phyloP scores from a whole-genome alignment of 495 filamentous ascomycete genomes.

The Penicillium cinerascens region DNA sequence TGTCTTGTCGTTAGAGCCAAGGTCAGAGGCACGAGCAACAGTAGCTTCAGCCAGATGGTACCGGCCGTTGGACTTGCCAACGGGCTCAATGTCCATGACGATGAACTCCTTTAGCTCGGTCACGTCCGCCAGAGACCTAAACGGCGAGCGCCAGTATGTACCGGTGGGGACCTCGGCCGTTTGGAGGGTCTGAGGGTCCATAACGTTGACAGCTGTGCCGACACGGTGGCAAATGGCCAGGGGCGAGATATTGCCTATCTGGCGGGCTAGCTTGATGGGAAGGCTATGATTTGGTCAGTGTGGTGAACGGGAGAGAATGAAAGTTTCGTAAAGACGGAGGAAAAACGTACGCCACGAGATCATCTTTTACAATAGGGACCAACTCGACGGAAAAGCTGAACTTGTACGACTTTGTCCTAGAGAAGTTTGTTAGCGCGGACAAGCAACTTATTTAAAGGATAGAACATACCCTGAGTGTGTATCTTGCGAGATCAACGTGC shows the following conservation, averaged over 20 bases:
- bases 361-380: slow-evolving; percentile 93
- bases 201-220: slow-evolving; percentile 81
- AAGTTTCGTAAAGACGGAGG: too few relatives aligned
- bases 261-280: slow-evolving; percentile 82
- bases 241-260: slow-evolving; percentile 80
- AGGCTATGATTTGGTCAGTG: too few relatives aligned
- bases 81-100: slow-evolving; percentile 87
- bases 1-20: slow-evolving; percentile 80
- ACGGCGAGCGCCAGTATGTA: slow-evolving; percentile 85
- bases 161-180: slow-evolving; percentile 76
- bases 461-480: slow-evolving; percentile 89
- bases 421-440: too few relatives aligned
- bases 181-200: slow-evolving; percentile 89
- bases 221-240: slow-evolving; percentile 82
- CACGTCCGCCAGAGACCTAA: slow-evolving; percentile 76
- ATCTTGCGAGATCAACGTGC: slow-evolving; percentile 90
- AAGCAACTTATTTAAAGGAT: too few relatives aligned
- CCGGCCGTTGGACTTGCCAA: slow-evolving; percentile 70
- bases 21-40: slow-evolving; percentile 80
- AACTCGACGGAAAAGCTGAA: slow-evolving; percentile 84
- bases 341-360: slow-evolving; percentile 91
- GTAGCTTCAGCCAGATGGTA: slow-evolving; percentile 82
- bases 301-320: too few relatives aligned
- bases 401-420: slow-evolving; percentile 85
- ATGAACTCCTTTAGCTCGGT: slow-evolving; percentile 88